phyloP scores from a whole-genome alignment of 805 yeast species.

The Kluyveromyces dobzhanskii region DNA sequence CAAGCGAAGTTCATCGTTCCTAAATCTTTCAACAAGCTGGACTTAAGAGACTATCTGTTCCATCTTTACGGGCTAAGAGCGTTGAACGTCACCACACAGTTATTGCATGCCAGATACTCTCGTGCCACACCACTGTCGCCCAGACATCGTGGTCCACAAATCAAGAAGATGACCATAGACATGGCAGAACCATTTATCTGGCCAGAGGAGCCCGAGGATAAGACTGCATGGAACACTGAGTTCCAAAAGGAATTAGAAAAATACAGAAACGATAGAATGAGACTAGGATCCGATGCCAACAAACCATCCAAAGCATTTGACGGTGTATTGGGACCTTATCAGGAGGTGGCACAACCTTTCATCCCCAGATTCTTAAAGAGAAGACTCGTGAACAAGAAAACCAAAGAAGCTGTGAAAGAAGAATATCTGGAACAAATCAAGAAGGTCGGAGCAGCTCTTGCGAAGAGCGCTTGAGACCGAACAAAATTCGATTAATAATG shows the following conservation, averaged over 20 bases:
- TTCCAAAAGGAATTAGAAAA: conserved; percentile 41
- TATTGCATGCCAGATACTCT: conserved; percentile 61
- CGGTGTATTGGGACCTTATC: conserved; percentile 53
- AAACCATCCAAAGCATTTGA: conserved; percentile 68
- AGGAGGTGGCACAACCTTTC: conserved; percentile 56
- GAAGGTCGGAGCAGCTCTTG: conserved; percentile 10
- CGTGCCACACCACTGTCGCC: conserved; percentile 53
- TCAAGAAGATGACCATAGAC: conserved; percentile 94
- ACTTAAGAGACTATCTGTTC: conserved; percentile 87
- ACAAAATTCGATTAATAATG: too few species aligned
- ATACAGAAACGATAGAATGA: conserved; percentile 42
- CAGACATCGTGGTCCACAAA: conserved; percentile 70
- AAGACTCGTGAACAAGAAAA: conserved; percentile 39
- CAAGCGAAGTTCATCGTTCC: conserved; percentile 97
- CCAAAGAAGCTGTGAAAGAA: conserved; percentile 14
- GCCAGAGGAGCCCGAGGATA: conserved; percentile 60
- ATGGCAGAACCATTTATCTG: conserved; percentile 93
- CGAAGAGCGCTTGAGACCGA: background rate
- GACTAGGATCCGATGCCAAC: conserved; percentile 55
- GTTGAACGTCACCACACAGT: conserved; percentile 76
- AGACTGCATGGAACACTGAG: conserved; percentile 34
- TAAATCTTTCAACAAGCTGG: conserved; percentile 84
- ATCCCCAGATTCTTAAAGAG: conserved; percentile 43
- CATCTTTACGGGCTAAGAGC: conserved; percentile 87
- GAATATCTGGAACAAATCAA: conserved; percentile 11